Evolutionary conservation across 2,329 filamentous ascomycete species (phyloP).

Genomic region (Thelonectria olida): DNA sequence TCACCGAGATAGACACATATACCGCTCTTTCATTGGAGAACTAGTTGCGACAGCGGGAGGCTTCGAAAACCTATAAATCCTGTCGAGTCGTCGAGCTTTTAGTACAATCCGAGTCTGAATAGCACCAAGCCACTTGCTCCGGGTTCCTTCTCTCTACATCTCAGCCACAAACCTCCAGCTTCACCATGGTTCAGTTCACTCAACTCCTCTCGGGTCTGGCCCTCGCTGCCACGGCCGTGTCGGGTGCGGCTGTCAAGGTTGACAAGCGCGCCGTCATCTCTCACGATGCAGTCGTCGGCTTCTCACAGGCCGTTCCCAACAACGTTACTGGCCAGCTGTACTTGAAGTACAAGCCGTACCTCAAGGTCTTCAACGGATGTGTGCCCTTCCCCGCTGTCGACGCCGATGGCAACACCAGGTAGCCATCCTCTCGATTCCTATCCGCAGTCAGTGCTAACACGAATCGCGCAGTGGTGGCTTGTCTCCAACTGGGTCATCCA

Average conservation of each 20-base stretch:
- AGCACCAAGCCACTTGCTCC: background rate
- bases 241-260: conserved; percentile 34
- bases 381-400: conserved; percentile 72
- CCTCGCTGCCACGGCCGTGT: conserved; percentile 27
- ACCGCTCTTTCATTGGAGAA: background rate
- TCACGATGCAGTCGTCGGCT: conserved; percentile 46
- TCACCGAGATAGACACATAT: conserved; percentile 9
- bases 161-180: background rate
- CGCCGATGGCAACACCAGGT: conserved; percentile 60
- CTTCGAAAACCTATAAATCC: conserved; percentile 7
- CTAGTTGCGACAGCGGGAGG: background rate
- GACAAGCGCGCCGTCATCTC: conserved; percentile 40
- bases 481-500: conserved; percentile 40
- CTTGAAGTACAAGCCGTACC: conserved; percentile 47
- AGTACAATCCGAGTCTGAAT: background rate
- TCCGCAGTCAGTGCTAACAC: background rate
- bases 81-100: background rate
- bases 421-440: background rate
- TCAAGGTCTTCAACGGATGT: conserved; percentile 65
- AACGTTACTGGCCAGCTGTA: conserved; percentile 41
- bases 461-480: conserved; percentile 44
- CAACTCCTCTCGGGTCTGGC: conserved; percentile 32
- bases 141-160: background rate
- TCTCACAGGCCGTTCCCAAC: conserved; percentile 43
- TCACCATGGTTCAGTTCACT: conserved; percentile 32